A percentile compares a stretch with the other conserved stretches of the same genome.
Conservation (phyloP, 805 yeast species). For the Candida berthetii region DNA sequence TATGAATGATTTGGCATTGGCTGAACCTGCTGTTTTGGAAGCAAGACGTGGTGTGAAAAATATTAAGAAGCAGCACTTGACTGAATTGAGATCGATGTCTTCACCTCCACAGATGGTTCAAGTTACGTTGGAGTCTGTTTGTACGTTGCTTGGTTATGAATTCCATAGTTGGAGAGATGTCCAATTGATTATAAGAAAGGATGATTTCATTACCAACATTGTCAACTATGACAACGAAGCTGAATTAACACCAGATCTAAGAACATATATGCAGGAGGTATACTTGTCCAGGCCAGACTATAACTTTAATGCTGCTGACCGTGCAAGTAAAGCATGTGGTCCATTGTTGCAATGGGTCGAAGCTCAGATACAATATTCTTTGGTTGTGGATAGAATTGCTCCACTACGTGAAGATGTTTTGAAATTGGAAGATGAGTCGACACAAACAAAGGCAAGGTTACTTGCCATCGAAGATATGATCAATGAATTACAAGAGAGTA, state of each 20-base stretch:
- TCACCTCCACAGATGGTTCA: constrained; percentile 90
- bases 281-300: constrained; percentile 62
- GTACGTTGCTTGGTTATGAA: constrained; percentile 69
- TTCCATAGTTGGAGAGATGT: constrained; percentile 76
- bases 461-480: constrained; percentile 81
- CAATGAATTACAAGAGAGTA: constrained; percentile 59
- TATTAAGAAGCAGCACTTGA: constrained; percentile 86
- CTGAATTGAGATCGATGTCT: constrained; percentile 82
- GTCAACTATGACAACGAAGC: constrained; percentile 63
- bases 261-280: constrained; percentile 47
- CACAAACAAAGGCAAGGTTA: constrained; percentile 59
- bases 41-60: constrained; percentile 89
- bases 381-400: constrained; percentile 61
- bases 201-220: constrained; percentile 81
- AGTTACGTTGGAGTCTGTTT: constrained; percentile 81
- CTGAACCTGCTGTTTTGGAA: constrained; percentile 79
- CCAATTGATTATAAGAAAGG: constrained; percentile 70
- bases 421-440: constrained; percentile 51
- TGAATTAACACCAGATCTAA: constrained; percentile 47
- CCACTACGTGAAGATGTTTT: constrained; percentile 69
- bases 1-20: constrained; percentile 56
- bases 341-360: constrained; percentile 84
- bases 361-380: constrained; percentile 79
- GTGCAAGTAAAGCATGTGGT: constrained; percentile 95
- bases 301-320: constrained; percentile 64